Percentiles rank a stretch among this genome's conserved stretches.
phyloP scores from a whole-genome alignment of 2,329 filamentous ascomycete species.

The Sarocladium strictum region DNA sequence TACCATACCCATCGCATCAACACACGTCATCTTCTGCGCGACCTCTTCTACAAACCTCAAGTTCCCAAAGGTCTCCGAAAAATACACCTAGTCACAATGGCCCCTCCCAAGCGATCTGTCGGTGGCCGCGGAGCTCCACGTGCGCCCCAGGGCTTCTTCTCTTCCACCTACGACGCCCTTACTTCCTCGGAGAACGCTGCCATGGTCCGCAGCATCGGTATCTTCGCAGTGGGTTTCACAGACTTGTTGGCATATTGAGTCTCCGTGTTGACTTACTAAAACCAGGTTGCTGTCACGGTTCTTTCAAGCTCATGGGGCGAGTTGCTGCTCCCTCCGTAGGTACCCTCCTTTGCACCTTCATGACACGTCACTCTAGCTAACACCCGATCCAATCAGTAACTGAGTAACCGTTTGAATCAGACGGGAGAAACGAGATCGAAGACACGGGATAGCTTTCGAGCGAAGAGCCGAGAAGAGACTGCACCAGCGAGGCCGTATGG shows the following conservation, averaged over 20 bases:
- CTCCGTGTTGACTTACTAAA: background rate
- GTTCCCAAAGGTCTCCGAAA: background rate
- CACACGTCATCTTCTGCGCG: conserved; percentile 3
- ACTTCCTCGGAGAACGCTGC: conserved; percentile 63
- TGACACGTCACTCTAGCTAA: background rate
- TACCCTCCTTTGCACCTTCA: conserved; percentile 8
- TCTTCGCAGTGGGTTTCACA: conserved; percentile 57
- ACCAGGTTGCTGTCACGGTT: conserved; percentile 58
- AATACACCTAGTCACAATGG: conserved; percentile 39
- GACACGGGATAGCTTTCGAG: background rate
- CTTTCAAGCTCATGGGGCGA: conserved; percentile 64
- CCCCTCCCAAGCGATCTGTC: conserved; percentile 56
- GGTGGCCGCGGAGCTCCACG: conserved; percentile 32
- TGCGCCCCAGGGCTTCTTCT: conserved; percentile 45
- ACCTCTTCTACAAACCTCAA: background rate
- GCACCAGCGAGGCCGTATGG: background rate
- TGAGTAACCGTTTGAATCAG: background rate
- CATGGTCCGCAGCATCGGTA: conserved; percentile 59
- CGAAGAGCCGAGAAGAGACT: background rate
- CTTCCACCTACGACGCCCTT: conserved; percentile 53
- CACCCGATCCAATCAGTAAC: background rate
- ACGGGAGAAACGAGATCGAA: conserved; percentile 5
- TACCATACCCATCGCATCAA: conserved; percentile 7
- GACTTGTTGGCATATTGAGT: background rate
- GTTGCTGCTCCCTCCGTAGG: conserved; percentile 59